These are phyloP conservation scores for Monosporascus sp. DNA, from an alignment of 2,329 filamentous ascomycete genomes.

Conservation along the genomic window DNA sequence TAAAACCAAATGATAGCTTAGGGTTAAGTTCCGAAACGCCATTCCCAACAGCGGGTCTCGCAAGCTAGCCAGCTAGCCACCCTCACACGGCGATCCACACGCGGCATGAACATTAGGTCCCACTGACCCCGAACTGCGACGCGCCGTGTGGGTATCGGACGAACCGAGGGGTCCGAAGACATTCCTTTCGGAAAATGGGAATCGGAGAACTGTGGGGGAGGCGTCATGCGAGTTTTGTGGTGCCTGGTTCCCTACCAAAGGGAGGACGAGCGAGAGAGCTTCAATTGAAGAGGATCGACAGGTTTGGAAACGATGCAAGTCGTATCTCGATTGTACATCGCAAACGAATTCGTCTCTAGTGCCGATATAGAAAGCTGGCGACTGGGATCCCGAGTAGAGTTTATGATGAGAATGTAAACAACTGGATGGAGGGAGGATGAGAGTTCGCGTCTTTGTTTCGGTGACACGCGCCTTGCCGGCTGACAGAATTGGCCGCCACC, in stretches of 20 bases:
- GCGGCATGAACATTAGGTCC: slow-evolving; percentile 44
- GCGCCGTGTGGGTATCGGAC: slow-evolving; percentile 35
- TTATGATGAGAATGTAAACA: slow-evolving; percentile 12
- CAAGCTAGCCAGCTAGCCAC: slow-evolving; percentile 39
- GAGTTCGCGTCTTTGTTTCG: slow-evolving; percentile 5
- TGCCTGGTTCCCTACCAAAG: slow-evolving; percentile 19
- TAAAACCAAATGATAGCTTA: slow-evolving; percentile 72
- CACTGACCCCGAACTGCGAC: slow-evolving; percentile 58
- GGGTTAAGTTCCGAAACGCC: slow-evolving; percentile 90
- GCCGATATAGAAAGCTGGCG: slow-evolving; percentile 16
- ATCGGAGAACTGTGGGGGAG: slow-evolving; percentile 76
- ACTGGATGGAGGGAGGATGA: slow-evolving; percentile 5
- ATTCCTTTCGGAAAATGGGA: slow-evolving; percentile 65
- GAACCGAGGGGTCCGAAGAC: slow-evolving; percentile 44
- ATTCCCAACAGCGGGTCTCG: slow-evolving; percentile 41
- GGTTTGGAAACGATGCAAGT: slow-evolving; percentile 10
- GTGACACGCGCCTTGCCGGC: slow-evolving; percentile 7
- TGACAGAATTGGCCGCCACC: slow-evolving; percentile 1
- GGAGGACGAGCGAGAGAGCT: slow-evolving; percentile 40
- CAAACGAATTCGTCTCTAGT: slow-evolving; percentile 22
- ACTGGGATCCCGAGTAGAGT: slow-evolving; percentile 11
- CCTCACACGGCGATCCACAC: slow-evolving; percentile 37
- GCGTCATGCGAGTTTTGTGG: slow-evolving; percentile 58
- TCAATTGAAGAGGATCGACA: slow-evolving; percentile 19
- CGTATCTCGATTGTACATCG: slow-evolving; percentile 28